Conservation (phyloP, 305 asterid genomes). For the Fraxinus velutina region DNA sequence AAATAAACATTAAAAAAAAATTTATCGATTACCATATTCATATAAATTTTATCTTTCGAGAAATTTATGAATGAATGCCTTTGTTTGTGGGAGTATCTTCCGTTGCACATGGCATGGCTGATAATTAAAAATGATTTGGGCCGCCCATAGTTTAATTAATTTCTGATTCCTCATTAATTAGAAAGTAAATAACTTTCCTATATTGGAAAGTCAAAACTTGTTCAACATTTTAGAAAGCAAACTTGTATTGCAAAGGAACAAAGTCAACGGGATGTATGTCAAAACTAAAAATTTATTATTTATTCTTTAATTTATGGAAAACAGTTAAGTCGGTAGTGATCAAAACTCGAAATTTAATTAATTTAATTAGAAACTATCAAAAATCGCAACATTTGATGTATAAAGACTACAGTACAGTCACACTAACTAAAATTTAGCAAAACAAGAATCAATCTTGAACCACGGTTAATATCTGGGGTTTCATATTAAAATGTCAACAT, state of each 20-base stretch:
- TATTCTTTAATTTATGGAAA: not conserved
- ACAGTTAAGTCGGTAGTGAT: not conserved
- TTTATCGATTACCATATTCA: not conserved
- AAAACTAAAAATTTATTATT: not conserved
- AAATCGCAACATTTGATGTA: not conserved
- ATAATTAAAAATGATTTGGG: not conserved
- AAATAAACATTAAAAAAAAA: too few relatives aligned
- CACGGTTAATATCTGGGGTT: too few relatives aligned
- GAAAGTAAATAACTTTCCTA: not conserved
- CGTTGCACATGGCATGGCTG: slow-evolving; percentile 21
- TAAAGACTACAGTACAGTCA: too few relatives aligned
- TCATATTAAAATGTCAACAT: too few relatives aligned
- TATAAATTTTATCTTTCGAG: not conserved
- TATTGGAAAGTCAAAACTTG: not conserved
- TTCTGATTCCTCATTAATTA: not conserved
- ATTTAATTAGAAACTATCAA: too few relatives aligned
- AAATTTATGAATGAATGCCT: not conserved
- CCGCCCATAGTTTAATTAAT: too few relatives aligned
- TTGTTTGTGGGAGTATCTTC: not conserved
- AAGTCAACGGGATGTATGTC: not conserved
- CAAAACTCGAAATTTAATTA: too few relatives aligned
- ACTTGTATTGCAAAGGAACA: not conserved
- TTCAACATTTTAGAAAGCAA: not conserved
- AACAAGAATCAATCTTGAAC: not conserved
- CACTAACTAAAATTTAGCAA: not conserved